Percentiles rank a stretch among this genome's conserved stretches.
These are phyloP conservation scores for Phalaenopsis equestris DNA, from an alignment of 106 monocot genomes.

Conservation along the genomic window DNA sequence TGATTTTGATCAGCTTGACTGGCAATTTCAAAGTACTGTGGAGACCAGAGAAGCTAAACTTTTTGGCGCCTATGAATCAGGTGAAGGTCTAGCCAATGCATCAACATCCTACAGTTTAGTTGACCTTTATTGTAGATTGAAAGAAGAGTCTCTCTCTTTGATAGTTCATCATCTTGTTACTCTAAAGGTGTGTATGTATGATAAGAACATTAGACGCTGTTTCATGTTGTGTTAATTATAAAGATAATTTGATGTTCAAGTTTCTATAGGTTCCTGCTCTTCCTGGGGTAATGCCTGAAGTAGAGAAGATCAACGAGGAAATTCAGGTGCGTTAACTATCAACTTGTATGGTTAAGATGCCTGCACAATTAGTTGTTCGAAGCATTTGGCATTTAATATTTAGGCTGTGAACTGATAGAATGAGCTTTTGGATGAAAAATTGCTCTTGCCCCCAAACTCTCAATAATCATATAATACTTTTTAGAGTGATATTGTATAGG, in stretches of 20 bases:
- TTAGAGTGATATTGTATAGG: neutral
- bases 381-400: neutral
- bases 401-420: neutral
- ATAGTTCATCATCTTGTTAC: neutral
- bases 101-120: conserved; percentile 2
- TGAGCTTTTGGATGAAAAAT: neutral
- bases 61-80: neutral
- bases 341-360: neutral
- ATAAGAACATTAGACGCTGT: neutral
- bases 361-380: neutral
- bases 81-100: neutral
- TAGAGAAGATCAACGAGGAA: neutral
- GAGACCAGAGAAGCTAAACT: neutral
- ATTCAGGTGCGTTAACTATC: conserved; percentile 1
- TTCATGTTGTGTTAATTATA: neutral
- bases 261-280: conserved; percentile 1
- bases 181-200: neutral
- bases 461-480: neutral
- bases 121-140: neutral
- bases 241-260: neutral
- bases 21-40: neutral
- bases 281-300: neutral
- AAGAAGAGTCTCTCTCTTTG: conserved; percentile 6
- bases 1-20: conserved; percentile 2
- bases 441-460: neutral